A percentile compares a stretch with the other conserved stretches of the same genome.
These are phyloP conservation scores for Theileria parva DNA, from an alignment of 169 alveolate genomes.

Conservation along the genomic window DNA sequence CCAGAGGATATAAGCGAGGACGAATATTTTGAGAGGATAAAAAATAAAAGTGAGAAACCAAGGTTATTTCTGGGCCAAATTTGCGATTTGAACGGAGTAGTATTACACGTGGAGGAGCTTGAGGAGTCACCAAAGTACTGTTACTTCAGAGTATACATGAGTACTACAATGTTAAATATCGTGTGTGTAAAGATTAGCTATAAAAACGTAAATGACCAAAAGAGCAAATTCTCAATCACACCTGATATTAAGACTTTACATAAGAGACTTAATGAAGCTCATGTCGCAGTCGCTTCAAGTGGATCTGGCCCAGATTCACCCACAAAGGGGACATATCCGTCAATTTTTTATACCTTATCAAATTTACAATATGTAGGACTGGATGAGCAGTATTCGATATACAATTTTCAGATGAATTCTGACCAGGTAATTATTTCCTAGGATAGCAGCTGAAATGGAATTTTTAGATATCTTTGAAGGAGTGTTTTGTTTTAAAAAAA, in stretches of 20 bases:
- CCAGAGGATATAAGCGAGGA: not conserved
- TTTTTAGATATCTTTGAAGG: conserved; percentile 25
- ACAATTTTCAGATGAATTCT: conserved; percentile 38
- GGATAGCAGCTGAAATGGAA: not conserved
- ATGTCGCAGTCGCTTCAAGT: conserved; percentile 9
- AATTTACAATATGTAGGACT: conserved; percentile 45
- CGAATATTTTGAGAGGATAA: not conserved
- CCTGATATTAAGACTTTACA: conserved; percentile 7
- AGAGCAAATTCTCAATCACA: conserved; percentile 11
- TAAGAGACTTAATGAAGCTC: conserved; percentile 12
- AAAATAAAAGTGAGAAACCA: not conserved
- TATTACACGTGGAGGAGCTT: conserved; percentile 43
- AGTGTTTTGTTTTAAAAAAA: conserved; percentile 18
- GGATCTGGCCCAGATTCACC: not conserved
- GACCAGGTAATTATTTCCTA: conserved; percentile 14
- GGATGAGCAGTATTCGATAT: conserved; percentile 23
- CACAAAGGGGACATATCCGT: not conserved
- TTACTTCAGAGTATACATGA: conserved; percentile 35
- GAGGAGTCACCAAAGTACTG: not conserved
- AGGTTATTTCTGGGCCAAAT: conserved; percentile 43
- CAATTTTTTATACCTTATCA: not conserved
- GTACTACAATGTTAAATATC: conserved; percentile 36
- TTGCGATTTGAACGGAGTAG: conserved; percentile 46
- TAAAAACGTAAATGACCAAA: not conserved
- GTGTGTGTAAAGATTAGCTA: conserved; percentile 28